Evolutionary conservation across 345 rosid species (phyloP), one percentile per base, ranked within the genome.

Genomic region (Gossypium rotundifolium): DNA sequence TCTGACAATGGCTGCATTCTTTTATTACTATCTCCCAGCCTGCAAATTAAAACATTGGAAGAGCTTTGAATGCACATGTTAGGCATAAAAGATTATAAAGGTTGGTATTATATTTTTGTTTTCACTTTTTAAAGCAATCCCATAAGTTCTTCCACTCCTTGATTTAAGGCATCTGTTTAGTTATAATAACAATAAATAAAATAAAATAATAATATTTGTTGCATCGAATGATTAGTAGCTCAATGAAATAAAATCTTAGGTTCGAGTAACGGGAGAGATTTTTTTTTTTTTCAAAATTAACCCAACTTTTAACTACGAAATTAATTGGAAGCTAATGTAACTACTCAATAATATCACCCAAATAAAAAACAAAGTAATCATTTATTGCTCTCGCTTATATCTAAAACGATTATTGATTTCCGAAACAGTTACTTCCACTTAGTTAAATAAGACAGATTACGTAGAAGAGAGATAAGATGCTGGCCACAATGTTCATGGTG

Each of bases 1-100:
- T 78, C 82, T n/a, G 61, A 62, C 71, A 49, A 27, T 79, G 85
- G 85, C 83, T 73, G 57, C 79, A 76, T 82, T 72, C 76, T 58
- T 76, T 79, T 79, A 73, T 77, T 81, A 57, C 77, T 79, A 77
- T 81, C 83, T 79, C 73, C 59, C 74, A 80, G 87, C 80, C 83
- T 76, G 74, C 73, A 74, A 18, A 33, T 33, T 5, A 33, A 33
- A 33, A 33, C 40, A 33, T 33, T 33, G 40, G 40, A 33, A 33
- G 40, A 33, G 40, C 40, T 33, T 33, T 33, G 40, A 33, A 33
- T 33, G 40, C 40, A 33, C 40, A 33, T 33, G 40, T 33, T 33
- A 33, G 40, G 40, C 40, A 33, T 33, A 33, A 33, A 33, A 5
- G 40, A 6, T 33, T 33, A 33, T 33, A 33, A 33, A 33, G 40